Evolutionary conservation across 108 stramenopile genomes (phyloP).

Genomic region (Seminavis robusta): DNA sequence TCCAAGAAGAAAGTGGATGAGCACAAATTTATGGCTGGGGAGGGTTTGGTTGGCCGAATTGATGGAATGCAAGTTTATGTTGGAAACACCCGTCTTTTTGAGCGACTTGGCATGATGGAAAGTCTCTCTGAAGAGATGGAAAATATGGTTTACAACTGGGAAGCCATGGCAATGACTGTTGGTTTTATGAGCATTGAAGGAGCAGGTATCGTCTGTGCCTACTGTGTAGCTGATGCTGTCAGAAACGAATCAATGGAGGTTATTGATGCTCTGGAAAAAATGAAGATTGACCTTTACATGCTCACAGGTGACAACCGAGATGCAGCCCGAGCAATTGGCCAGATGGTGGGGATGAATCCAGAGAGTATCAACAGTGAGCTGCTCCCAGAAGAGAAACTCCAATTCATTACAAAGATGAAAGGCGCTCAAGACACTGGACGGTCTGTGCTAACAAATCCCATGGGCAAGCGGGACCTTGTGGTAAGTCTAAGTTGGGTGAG

Average conservation of each 20-base stretch:
- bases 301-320: conserved; percentile 88
- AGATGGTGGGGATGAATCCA: conserved; percentile 48
- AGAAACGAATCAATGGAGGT: conserved; percentile 53
- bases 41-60: conserved; percentile 60
- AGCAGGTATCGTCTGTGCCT: conserved; percentile 70
- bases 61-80: conserved; percentile 53
- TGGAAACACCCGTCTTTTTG: conserved; percentile 68
- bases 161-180: conserved; percentile 43
- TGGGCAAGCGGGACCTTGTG: conserved; percentile 23
- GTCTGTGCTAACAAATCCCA: conserved; percentile 19
- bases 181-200: conserved; percentile 72
- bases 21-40: conserved; percentile 59
- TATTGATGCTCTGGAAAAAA: conserved; percentile 47
- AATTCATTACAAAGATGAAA: conserved; percentile 26
- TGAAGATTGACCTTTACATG: conserved; percentile 85
- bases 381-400: conserved; percentile 71
- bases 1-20: conserved; percentile 25
- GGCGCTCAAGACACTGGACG: neutral
- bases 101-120: conserved; percentile 47
- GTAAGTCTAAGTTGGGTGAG: too few relatives aligned
- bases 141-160: conserved; percentile 47
- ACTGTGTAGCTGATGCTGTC: conserved; percentile 68
- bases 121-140: conserved; percentile 15
- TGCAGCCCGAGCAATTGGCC: conserved; percentile 83
- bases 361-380: conserved; percentile 50